These are phyloP conservation scores for Diutina mesorugosa DNA, from an alignment of 1,139 yeast species.

Conservation along the genomic window DNA sequence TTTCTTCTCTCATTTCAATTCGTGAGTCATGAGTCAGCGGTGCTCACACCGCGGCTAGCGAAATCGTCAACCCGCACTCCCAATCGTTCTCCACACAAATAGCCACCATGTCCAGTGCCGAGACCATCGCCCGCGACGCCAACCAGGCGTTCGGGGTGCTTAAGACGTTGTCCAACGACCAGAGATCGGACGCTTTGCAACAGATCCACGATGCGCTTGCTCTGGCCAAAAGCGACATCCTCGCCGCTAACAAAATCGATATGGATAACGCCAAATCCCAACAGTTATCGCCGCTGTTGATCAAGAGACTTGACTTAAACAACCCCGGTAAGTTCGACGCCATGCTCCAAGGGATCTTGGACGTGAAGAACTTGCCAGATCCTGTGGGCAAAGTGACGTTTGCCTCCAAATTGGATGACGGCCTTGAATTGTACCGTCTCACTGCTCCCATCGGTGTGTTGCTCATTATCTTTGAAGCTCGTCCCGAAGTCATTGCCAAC, in stretches of 20 bases:
- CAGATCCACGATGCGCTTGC: slow-evolving; percentile 59
- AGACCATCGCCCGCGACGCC: slow-evolving; percentile 58
- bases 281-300: slow-evolving; percentile 52
- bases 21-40: background rate
- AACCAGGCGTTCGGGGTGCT: slow-evolving; percentile 66
- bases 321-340: slow-evolving; percentile 77
- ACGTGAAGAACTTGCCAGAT: slow-evolving; percentile 78
- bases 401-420: slow-evolving; percentile 79
- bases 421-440: slow-evolving; percentile 64
- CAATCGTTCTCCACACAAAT: background rate
- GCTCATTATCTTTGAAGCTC: slow-evolving; percentile 84
- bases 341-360: slow-evolving; percentile 90
- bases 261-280: slow-evolving; percentile 52
- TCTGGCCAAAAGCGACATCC: slow-evolving; percentile 43
- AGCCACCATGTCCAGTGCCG: background rate
- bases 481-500: slow-evolving; percentile 98
- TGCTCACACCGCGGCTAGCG: background rate
- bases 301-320: slow-evolving; percentile 74
- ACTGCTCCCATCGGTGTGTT: slow-evolving; percentile 94
- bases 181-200: slow-evolving; percentile 61
- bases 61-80: background rate
- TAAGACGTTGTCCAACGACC: slow-evolving; percentile 62
- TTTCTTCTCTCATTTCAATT: too few species aligned
- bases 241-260: slow-evolving; percentile 65
- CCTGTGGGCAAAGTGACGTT: slow-evolving; percentile 82